Evolutionary conservation across 495 filamentous ascomycete genomes (phyloP).

Genomic region (Aspergillus mulundensis): DNA sequence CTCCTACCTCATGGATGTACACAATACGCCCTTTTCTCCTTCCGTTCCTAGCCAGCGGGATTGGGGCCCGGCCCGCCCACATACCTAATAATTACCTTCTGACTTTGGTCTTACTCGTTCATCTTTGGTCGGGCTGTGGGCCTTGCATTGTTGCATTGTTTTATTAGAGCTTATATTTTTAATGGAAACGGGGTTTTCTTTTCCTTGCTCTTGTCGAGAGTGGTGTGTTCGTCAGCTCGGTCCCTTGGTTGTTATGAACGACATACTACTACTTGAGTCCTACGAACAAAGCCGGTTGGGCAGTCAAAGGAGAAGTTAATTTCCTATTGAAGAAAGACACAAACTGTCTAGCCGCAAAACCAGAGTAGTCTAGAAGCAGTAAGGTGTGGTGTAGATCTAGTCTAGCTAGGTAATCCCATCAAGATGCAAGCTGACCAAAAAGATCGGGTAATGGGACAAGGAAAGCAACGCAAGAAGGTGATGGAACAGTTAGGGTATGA

Average conservation of each 20-base stretch:
- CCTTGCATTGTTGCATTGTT: slow-evolving; percentile 8
- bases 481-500: not conserved
- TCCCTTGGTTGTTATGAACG: no score
- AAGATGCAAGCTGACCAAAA: not conserved
- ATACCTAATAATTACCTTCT: not conserved
- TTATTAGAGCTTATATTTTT: slow-evolving; percentile 19
- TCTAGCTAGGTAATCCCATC: no score
- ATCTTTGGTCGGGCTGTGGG: not conserved
- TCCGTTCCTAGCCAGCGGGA: not conserved
- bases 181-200: slow-evolving; percentile 11
- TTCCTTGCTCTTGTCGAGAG: not conserved
- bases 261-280: no score
- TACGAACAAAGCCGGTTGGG: no score
- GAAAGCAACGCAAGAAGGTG: not conserved
- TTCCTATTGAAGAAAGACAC: no score
- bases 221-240: no score
- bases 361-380: not conserved
- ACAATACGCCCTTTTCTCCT: not conserved
- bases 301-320: no score
- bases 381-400: no score
- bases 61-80: not conserved
- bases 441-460: not conserved
- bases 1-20: not conserved
- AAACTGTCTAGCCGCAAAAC: no score
- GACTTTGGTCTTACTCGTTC: not conserved